Conservation (phyloP, 2,329 filamentous ascomycete genomes). For the Myriosclerotinia scirpicola region DNA sequence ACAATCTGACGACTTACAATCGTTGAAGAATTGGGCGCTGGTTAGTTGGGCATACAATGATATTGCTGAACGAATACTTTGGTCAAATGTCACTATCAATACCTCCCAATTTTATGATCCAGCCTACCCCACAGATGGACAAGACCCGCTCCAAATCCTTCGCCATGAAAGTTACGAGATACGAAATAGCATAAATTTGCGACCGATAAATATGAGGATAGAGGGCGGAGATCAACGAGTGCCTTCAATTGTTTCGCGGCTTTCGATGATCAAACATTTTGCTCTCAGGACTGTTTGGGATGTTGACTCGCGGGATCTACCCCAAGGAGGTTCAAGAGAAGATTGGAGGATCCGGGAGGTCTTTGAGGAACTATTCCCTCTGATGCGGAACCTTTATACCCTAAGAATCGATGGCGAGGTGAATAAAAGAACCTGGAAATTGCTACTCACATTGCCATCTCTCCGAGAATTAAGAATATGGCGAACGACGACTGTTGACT, state of each 20-base stretch:
- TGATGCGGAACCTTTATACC: slow-evolving; percentile 13
- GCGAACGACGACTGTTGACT: slow-evolving; percentile 22
- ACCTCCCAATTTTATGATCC: slow-evolving; percentile 22
- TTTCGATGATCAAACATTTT: slow-evolving; percentile 17
- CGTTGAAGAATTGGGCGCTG: slow-evolving; percentile 23
- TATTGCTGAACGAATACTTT: slow-evolving; percentile 22
- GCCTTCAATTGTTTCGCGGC: slow-evolving; percentile 19
- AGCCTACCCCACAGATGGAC: slow-evolving; percentile 15
- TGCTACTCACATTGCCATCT: slow-evolving; percentile 15
- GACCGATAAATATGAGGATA: not conserved
- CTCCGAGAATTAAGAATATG: slow-evolving; percentile 23
- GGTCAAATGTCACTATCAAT: slow-evolving; percentile 24
- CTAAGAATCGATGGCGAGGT: slow-evolving; percentile 23
- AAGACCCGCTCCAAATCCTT: slow-evolving; percentile 16
- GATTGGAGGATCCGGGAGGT: slow-evolving; percentile 2
- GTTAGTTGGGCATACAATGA: slow-evolving; percentile 17
- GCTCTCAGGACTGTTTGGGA: slow-evolving; percentile 24
- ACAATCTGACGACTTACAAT: slow-evolving; percentile 21
- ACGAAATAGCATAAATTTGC: not conserved
- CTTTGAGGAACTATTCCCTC: slow-evolving; percentile 8
- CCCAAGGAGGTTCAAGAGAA: slow-evolving; percentile 19
- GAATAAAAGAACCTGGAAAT: slow-evolving; percentile 17
- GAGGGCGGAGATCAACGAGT: slow-evolving; percentile 3
- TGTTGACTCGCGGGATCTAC: slow-evolving; percentile 19
- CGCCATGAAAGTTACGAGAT: slow-evolving; percentile 17